A percentile compares a stretch with the other conserved stretches of the same genome.
Conservation (phyloP, 495 filamentous ascomycete species). For the Cercophora newfieldiana region DNA sequence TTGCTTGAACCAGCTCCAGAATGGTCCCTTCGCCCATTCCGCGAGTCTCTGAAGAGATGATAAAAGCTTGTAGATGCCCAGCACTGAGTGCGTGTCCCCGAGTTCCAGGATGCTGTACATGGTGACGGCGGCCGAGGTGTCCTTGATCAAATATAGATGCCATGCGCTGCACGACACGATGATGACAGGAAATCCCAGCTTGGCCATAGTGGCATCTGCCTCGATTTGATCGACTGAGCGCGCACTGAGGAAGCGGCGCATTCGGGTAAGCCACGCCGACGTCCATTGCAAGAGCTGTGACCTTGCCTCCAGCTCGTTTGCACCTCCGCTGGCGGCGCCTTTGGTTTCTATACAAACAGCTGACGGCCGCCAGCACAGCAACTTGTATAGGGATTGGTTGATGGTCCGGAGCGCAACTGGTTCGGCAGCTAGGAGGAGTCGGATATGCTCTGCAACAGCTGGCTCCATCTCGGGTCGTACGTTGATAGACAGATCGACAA, state of each 20-base stretch:
- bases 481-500: conserved; percentile 11
- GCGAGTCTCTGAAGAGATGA: conserved; percentile 1
- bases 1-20: conserved; percentile 6
- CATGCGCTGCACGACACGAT: neutral
- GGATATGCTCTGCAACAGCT: conserved; percentile 6
- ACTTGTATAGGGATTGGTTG: conserved; percentile 4
- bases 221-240: neutral
- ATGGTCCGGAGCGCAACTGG: conserved; percentile 2
- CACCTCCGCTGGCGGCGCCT: conserved; percentile 1
- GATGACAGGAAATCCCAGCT: conserved; percentile 6
- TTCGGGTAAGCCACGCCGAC: conserved; percentile 2
- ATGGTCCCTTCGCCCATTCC: neutral
- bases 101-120: neutral
- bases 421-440: conserved; percentile 3
- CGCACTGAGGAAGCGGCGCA: conserved; percentile 1
- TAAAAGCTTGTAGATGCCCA: conserved; percentile 5
- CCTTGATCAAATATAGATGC: conserved; percentile 1
- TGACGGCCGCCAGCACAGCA: neutral
- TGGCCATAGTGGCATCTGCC: conserved; percentile 1
- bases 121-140: neutral
- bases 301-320: conserved; percentile 8
- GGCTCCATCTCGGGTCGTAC: conserved; percentile 6
- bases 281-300: conserved; percentile 5
- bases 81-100: neutral
- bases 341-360: conserved; percentile 5